Conservation (phyloP, 2,329 filamentous ascomycete genomes). For the Fusarium concolor region DNA sequence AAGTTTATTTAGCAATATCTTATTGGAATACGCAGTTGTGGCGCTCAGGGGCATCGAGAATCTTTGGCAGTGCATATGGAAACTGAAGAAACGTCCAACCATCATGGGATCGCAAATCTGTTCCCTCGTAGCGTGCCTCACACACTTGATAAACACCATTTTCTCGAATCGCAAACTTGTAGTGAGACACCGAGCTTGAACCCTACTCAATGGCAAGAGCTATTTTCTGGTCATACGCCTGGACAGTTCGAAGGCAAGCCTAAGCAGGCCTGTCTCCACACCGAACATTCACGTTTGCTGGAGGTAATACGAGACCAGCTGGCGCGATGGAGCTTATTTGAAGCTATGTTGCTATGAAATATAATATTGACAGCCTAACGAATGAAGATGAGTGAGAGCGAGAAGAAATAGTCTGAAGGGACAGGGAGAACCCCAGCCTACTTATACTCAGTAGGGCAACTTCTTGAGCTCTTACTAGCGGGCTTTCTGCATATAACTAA, state of each 20-base stretch:
- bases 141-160: background rate
- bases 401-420: fast-evolving
- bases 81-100: background rate
- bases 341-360: background rate
- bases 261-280: background rate
- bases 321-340: fast-evolving
- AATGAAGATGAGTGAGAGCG: fast-evolving
- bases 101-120: background rate
- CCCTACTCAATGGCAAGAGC: background rate
- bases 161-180: background rate
- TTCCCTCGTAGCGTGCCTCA: background rate
- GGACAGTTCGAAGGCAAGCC: background rate
- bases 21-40: background rate
- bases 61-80: background rate
- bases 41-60: background rate
- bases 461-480: fast-evolving
- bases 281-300: background rate
- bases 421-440: background rate
- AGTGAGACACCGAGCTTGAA: background rate
- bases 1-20: background rate
- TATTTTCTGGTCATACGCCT: background rate
- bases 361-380: no score
- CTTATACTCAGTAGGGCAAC: background rate
- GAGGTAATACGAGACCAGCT: background rate
- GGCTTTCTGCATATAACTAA: background rate